phyloP scores from a whole-genome alignment of 352 stramenopile species.

The Blastocystis sp. region DNA sequence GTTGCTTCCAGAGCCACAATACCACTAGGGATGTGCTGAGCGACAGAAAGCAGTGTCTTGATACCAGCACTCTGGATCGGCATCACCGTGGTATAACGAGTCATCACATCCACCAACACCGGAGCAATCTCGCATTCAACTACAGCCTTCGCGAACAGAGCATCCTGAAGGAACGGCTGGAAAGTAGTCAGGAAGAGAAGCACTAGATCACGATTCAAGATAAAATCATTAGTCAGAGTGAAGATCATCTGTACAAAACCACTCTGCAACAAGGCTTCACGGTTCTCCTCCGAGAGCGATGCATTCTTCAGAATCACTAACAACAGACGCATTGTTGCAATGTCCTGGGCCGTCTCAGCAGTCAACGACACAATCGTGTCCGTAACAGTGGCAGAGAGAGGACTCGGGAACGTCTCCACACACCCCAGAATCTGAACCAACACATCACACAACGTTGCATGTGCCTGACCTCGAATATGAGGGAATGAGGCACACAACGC shows the following conservation, averaged over 20 bases:
- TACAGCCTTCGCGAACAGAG: constrained; percentile 30
- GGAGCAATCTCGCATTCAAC: not conserved
- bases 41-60: constrained; percentile 17
- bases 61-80: constrained; percentile 50
- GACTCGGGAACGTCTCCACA: constrained; percentile 37
- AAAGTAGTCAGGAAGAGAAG: constrained; percentile 12
- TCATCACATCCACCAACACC: constrained; percentile 47
- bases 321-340: constrained; percentile 9
- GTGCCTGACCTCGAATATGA: constrained; percentile 21
- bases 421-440: constrained; percentile 23
- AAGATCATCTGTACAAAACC: constrained; percentile 50
- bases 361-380: constrained; percentile 46
- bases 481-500: constrained; percentile 6
- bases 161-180: constrained; percentile 22
- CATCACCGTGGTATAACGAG: constrained; percentile 4
- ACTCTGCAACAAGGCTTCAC: constrained; percentile 5
- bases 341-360: constrained; percentile 26
- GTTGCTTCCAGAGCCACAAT: constrained; percentile 25
- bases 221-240: not conserved
- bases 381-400: not conserved
- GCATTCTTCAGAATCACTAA: constrained; percentile 4
- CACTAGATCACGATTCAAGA: constrained; percentile 53
- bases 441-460: constrained; percentile 46
- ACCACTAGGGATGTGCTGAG: not conserved
- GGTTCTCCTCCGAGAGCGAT: not conserved